phyloP scores from a whole-genome alignment of 177 flowering plant species.

The Vitis hybrid region DNA sequence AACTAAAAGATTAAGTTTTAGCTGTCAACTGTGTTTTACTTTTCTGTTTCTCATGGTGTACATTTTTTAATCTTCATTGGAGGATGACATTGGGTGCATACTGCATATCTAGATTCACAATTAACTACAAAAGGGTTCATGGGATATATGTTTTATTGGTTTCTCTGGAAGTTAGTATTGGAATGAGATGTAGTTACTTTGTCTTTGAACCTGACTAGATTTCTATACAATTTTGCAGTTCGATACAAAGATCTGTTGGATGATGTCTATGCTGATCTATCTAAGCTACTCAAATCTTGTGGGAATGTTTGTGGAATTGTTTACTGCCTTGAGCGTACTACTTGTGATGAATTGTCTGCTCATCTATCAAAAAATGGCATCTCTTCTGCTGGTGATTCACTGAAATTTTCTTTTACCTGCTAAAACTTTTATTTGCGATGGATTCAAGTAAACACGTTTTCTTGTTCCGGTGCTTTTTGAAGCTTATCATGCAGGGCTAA shows the following conservation, averaged over 20 bases:
- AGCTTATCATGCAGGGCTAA: slow-evolving; percentile 98
- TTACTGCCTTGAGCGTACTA: slow-evolving; percentile 86
- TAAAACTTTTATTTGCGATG: neutral
- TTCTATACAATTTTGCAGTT: slow-evolving; percentile 45
- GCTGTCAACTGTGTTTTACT: no score
- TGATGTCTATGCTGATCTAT: slow-evolving; percentile 68
- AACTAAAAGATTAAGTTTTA: no score
- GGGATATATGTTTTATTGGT: no score
- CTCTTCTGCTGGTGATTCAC: slow-evolving; percentile 77
- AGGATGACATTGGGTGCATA: no score
- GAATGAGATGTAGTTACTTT: no score
- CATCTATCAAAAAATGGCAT: slow-evolving; percentile 68
- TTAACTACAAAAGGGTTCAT: no score
- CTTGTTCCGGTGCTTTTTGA: slow-evolving; percentile 15
- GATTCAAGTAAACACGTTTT: neutral
- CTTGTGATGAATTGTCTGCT: slow-evolving; percentile 77
- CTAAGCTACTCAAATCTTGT: slow-evolving; percentile 53
- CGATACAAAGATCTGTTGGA: slow-evolving; percentile 87
- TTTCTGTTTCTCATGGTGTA: no score
- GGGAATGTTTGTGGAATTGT: slow-evolving; percentile 76
- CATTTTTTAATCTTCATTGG: no score
- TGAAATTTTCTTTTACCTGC: neutral
- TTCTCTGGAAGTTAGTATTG: no score
- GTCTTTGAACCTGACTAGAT: slow-evolving; percentile 16
- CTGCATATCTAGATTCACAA: no score